A percentile compares a stretch with the other conserved stretches of the same genome.
These are phyloP conservation scores for Zygoascus meyerae DNA, from an alignment of 1,139 yeast species.

Conservation along the genomic window DNA sequence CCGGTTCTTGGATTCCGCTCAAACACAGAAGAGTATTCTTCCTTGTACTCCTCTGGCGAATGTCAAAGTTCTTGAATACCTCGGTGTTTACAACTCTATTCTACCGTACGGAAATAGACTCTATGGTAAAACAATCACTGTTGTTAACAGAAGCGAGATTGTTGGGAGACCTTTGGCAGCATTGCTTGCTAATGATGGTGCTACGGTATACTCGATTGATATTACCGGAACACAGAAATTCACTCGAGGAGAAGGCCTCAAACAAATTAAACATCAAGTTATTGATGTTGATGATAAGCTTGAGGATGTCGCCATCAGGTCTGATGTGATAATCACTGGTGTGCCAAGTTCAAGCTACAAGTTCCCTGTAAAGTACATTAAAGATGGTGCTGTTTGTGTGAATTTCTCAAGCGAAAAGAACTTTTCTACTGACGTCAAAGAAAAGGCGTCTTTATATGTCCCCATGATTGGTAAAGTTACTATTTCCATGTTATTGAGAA, in stretches of 20 bases:
- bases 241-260: constrained; percentile 89
- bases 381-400: constrained; percentile 84
- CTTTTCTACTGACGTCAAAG: constrained; percentile 72
- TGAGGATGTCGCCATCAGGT: constrained; percentile 60
- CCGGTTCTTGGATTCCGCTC: constrained; percentile 64
- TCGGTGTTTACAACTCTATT: constrained; percentile 78
- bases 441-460: constrained; percentile 82
- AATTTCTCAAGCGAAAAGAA: constrained; percentile 88
- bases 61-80: constrained; percentile 84
- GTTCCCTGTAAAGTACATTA: constrained; percentile 73
- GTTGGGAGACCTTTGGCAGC: constrained; percentile 98
- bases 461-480: constrained; percentile 97
- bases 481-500: constrained; percentile 86
- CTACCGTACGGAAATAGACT: constrained; percentile 85
- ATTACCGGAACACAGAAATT: constrained; percentile 81
- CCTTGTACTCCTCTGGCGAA: constrained; percentile 97
- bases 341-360: constrained; percentile 81
- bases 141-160: constrained; percentile 90
- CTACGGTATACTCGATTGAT: constrained; percentile 89
- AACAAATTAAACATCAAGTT: constrained; percentile 77
- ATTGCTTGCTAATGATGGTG: constrained; percentile 92
- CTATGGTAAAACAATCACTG: constrained; percentile 85
- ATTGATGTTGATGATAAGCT: constrained; percentile 52
- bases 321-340: constrained; percentile 93
- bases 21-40: constrained; percentile 72